Conservation (phyloP, 177 flowering plant species). For the Vitis hybrid region DNA sequence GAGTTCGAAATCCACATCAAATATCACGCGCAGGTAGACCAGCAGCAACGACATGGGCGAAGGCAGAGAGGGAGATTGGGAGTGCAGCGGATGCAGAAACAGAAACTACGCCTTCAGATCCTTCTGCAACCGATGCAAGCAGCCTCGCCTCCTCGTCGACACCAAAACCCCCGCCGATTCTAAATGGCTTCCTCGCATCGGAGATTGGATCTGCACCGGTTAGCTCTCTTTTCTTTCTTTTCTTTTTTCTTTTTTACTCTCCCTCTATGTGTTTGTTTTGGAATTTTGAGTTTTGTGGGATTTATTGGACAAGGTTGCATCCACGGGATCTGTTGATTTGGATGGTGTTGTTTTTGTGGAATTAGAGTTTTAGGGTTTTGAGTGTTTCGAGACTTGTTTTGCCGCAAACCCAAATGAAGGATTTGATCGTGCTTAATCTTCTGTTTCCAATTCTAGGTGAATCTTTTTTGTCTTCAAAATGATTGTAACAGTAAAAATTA, state of each 20-base stretch:
- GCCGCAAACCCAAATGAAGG: too few species aligned
- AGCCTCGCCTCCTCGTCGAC: slow-evolving; percentile 91
- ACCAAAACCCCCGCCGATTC: slow-evolving; percentile 81
- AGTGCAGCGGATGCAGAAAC: slow-evolving; percentile 81
- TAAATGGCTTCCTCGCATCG: slow-evolving; percentile 92
- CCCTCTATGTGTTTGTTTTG: not conserved
- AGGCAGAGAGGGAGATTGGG: slow-evolving; percentile 97
- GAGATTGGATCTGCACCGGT: slow-evolving; percentile 97
- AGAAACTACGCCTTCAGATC: slow-evolving; percentile 91
- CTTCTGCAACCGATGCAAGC: slow-evolving; percentile 90
- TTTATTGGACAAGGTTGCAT: not conserved
- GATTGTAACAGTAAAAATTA: too few species aligned
- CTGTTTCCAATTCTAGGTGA: too few species aligned
- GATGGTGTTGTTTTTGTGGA: too few species aligned
- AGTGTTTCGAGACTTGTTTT: not conserved
- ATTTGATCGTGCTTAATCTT: too few species aligned
- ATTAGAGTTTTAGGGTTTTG: not conserved
- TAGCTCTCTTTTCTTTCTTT: slow-evolving; percentile 12
- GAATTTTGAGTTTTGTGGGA: not conserved
- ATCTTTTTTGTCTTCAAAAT: too few species aligned
- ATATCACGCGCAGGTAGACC: not conserved
- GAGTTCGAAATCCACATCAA: not conserved
- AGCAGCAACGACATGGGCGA: slow-evolving; percentile 38
- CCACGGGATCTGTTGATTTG: not conserved
- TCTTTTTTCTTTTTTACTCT: not conserved